Conservation (phyloP, 371 early-diverging fungal species). For the Syncephalastrum contaminatum region DNA sequence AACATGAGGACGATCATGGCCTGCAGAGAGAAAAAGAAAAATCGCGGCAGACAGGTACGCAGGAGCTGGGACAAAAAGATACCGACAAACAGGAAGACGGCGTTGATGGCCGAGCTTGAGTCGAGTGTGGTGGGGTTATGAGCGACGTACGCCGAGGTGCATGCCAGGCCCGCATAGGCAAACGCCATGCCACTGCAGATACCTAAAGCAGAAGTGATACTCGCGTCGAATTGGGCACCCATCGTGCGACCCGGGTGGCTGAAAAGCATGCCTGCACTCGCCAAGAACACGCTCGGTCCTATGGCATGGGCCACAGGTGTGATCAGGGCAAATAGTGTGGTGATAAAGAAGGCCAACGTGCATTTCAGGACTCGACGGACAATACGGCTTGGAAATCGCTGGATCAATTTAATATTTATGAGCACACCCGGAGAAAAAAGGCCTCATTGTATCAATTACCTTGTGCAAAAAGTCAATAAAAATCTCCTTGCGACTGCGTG, state of each 20-base stretch:
- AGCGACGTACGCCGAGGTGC: conserved; percentile 27
- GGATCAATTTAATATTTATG: conserved; percentile 15
- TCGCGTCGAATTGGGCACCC: conserved; percentile 47
- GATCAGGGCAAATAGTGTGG: conserved; percentile 45
- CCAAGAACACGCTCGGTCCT: conserved; percentile 43
- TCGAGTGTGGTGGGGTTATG: conserved; percentile 14
- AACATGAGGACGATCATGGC: conserved; percentile 32
- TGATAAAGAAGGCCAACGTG: conserved; percentile 47
- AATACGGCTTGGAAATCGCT: conserved; percentile 48
- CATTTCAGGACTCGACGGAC: conserved; percentile 57
- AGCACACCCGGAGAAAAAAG: background rate
- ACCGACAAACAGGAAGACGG: conserved; percentile 18
- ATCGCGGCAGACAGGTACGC: conserved; percentile 22
- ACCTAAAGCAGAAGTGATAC: conserved; percentile 37
- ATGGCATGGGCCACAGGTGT: conserved; percentile 26
- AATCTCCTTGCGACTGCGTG: conserved; percentile 10
- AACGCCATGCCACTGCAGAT: conserved; percentile 28
- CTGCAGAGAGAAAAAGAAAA: conserved; percentile 30
- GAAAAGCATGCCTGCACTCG: conserved; percentile 39
- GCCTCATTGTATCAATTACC: too few species aligned
- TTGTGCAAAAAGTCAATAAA: conserved; percentile 5
- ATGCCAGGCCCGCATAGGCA: conserved; percentile 30
- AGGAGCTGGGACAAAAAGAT: conserved; percentile 23
- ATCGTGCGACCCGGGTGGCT: conserved; percentile 48
- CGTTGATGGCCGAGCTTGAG: conserved; percentile 14